phyloP scores from a whole-genome alignment of 1,139 yeast species.

The Lodderomyces jiufengensis region DNA sequence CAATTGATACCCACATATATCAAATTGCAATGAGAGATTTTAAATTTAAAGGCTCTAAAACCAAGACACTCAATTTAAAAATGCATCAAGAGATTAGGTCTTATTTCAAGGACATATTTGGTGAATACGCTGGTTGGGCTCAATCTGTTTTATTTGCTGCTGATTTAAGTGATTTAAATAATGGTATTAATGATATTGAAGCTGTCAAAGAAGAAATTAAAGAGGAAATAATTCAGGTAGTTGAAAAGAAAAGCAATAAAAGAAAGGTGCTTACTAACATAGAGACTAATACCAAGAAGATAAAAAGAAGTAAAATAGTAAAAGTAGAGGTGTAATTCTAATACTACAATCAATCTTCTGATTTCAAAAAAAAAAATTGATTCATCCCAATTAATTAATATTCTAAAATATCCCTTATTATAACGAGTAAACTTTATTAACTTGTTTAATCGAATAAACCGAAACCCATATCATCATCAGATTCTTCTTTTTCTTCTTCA shows the following conservation, averaged over 20 bases:
- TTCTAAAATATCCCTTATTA: background rate
- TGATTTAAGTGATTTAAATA: conserved; percentile 62
- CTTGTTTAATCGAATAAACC: conserved; percentile 48
- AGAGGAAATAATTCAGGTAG: background rate
- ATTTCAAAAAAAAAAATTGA: background rate
- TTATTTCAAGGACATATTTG: conserved; percentile 72
- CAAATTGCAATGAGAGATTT: conserved; percentile 86
- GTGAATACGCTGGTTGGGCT: conserved; percentile 96
- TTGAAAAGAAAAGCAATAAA: background rate
- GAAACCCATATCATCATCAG: conserved; percentile 80
- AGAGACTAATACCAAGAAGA: background rate
- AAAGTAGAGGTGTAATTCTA: conserved; percentile 1
- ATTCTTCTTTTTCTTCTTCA: conserved; percentile 50
- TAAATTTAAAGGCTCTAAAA: conserved; percentile 50
- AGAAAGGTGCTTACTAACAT: background rate
- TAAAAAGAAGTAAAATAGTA: background rate
- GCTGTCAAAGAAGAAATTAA: conserved; percentile 2
- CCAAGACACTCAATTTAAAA: conserved; percentile 52
- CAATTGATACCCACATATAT: conserved; percentile 96
- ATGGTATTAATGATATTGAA: conserved; percentile 34
- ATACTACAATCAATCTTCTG: background rate
- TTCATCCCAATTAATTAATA: background rate
- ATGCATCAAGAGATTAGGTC: conserved; percentile 59
- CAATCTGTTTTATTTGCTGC: conserved; percentile 88
- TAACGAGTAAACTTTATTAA: background rate